Conservation (phyloP, 495 filamentous ascomycete genomes). For the Letharia columbiana region DNA sequence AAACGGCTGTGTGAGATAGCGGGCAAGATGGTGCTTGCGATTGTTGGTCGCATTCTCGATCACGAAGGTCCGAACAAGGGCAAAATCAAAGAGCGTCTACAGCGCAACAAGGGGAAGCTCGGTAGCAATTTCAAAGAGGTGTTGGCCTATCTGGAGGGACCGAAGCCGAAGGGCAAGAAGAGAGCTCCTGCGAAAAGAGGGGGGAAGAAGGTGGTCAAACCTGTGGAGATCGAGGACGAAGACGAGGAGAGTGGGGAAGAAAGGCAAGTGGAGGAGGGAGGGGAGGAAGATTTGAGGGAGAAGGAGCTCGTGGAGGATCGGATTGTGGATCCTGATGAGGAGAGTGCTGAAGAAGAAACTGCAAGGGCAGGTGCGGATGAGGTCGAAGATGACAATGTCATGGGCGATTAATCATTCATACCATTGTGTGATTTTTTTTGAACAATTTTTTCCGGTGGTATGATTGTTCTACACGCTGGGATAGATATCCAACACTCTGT, state of each 20-base stretch:
- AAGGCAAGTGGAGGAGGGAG: conserved; percentile 44
- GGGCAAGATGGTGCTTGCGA: conserved; percentile 69
- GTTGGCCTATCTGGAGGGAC: conserved; percentile 61
- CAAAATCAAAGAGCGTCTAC: conserved; percentile 53
- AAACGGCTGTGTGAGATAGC: conserved; percentile 76
- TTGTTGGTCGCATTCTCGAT: conserved; percentile 66
- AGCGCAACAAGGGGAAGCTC: conserved; percentile 56
- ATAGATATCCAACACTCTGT: not conserved
- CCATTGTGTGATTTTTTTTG: not conserved
- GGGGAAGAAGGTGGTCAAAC: conserved; percentile 36
- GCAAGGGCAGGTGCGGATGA: conserved; percentile 12
- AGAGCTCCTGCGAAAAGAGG: conserved; percentile 27
- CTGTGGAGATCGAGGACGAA: conserved; percentile 37
- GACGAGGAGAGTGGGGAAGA: conserved; percentile 42
- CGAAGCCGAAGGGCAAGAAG: conserved; percentile 35
- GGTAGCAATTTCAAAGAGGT: conserved; percentile 72
- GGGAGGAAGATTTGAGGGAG: conserved; percentile 52
- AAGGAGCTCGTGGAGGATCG: conserved; percentile 50
- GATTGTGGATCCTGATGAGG: conserved; percentile 43
- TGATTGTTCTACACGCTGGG: not conserved
- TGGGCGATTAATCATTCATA: conserved; percentile 50
- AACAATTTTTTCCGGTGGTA: not conserved
- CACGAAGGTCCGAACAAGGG: conserved; percentile 47
- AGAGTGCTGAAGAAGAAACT: conserved; percentile 35
- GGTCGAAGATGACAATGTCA: conserved; percentile 51